Evolutionary conservation across 192 early-diverging fungal genomes (phyloP), one percentile per base, ranked within the genome.

Genomic region (Dimargaris xerosporica): DNA sequence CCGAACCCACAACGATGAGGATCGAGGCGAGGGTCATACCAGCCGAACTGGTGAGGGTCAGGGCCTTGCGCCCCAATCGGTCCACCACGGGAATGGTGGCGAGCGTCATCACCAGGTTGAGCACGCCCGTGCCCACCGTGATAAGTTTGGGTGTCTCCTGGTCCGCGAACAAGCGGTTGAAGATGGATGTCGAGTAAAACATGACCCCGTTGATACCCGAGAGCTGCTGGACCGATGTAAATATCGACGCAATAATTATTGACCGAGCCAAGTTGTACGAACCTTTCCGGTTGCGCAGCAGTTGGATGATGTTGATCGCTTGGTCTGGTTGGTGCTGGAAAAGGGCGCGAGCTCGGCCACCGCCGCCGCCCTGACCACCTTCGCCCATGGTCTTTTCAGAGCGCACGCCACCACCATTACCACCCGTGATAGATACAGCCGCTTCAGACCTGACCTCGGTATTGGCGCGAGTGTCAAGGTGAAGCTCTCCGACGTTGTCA

Each of bases 191-290:
- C 61, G 76, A 79, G 67, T 83, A 82, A 62, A 81, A 87, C 59
- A 85, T 77, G 26, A 83, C 78, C 2, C 77, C 75, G 43, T 84
- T 82, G 69, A 87, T 85, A 30, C 88, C 85, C 34, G 79, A 78
- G 19, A 90, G 68, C 68, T 86, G 88, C 71, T 88, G 84, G 46
- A 80, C 63, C 23, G 79, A 58, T 69, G 83, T 81, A 56, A 90
- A 65, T 5, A 73, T 75, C 44, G 83, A 62, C 34, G 76, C 75
- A 34, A 77, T 73, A 1, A 71, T 51, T 1, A 85, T 58, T 17
- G 76, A 73, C 26, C 69, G 65, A 6, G 73, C 45, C 47, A 82
- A 64, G 39, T 73, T 67, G 44, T 74, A 62, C 34, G 48, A 31
- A 29, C 70, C 54, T 25, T 65, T 62, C 9, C 69, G 73, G 46